Base-by-base conservation (phyloP, 176 grass and related monocot genomes). In the Tillandsia fasciculata region DNA sequence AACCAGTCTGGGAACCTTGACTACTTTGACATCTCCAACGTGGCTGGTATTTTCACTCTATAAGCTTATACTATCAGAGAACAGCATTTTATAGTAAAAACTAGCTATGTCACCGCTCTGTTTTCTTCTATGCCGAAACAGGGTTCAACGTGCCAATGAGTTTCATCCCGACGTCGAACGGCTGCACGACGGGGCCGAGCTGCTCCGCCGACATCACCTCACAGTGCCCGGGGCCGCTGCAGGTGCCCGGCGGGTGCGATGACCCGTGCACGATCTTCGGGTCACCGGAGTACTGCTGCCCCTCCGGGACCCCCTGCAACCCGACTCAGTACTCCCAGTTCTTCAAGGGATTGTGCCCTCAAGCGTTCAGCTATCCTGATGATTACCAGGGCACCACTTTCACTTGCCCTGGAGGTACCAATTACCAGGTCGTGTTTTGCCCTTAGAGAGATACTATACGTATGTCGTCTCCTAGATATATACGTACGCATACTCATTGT, bases 381-480 rank as follows among this genome's bases (percentile, higher is more conserved):
- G 84, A 87, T 53, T 66, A 78, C 15, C 2, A 3, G 1, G 76
- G 53, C 23, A 81, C 53, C 63, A 73, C 18, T 7, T 86, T 47
- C 77, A 78, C 73, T 23, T 91, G 87, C 71, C 57, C 87, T 7
- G 70, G 63, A 1, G 70, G 72, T 2, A 84, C 58, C 65, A 72
- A 78, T 67, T 88, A 88, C 67, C 28, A 75, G 51, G 74, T 88
- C 26, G 42, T 84, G 51, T 91, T 91, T 78, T 91, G 87, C 53
- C 84, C 84, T 12, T 23, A 66, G 5, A 13, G 18, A 66, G n/a
- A 13, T 59, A 42, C 33, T 1, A 42, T 7, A 42, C 33, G 33
- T 42, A 42, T 42, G 7, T 42, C 8, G 33, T 24, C 1, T 24
- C 24, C 24, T 24, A 24, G 24, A 24, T 24, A 24, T 24, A 24